Evolutionary conservation across 2,329 filamentous ascomycete species (phyloP), one percentile per base, ranked within the genome.

Genomic region (Alternaria conjuncta): DNA sequence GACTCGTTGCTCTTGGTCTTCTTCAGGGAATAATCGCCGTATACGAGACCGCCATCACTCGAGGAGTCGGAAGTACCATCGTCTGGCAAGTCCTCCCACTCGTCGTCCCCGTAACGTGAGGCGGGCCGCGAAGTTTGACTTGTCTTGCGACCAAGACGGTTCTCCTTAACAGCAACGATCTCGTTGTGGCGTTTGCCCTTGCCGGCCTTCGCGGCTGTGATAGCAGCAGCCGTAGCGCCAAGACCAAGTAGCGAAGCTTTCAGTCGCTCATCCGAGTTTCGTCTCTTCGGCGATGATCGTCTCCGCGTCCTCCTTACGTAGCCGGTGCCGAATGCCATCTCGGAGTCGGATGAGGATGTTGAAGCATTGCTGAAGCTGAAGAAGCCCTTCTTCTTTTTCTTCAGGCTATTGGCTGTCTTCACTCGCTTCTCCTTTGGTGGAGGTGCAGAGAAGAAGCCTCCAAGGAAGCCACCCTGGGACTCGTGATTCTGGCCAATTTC

Each of bases 401-500:
- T 66, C 32, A 75, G 73, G 44, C 61, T 66, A 13, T 70, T 56
- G 4, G 61, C 55, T 61, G 61, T 57, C 60, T 76, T 78, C 11
- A 60, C 63, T 6, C 70, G 72, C 51, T 77, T 77, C 46, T 75
- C 64, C 60, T 78, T 77, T 6, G 73, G 71, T 13, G 77, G 71
- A 36, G 75, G 71, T 73, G 92, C 92, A 15, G 87, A 84, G 60
- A 93, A 81, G 57, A 88, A 84, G 43, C 89, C 87, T 64, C 86
- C 84, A 44, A 82, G 80, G 30, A 81, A 74, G 26, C 75, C 75
- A 21, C 74, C 69, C 58, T 84, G 81, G 7, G 82, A 82, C 62
- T 81, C 83, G 56, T 84, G 83, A 50, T 83, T 81, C 43, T 84
- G 85, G 53, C 90, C 91, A 56, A 93, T 89, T 71, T 93, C 90